Evolutionary conservation across 2,329 filamentous ascomycete genomes (phyloP).

Genomic region (Zymoseptoria tritici): DNA sequence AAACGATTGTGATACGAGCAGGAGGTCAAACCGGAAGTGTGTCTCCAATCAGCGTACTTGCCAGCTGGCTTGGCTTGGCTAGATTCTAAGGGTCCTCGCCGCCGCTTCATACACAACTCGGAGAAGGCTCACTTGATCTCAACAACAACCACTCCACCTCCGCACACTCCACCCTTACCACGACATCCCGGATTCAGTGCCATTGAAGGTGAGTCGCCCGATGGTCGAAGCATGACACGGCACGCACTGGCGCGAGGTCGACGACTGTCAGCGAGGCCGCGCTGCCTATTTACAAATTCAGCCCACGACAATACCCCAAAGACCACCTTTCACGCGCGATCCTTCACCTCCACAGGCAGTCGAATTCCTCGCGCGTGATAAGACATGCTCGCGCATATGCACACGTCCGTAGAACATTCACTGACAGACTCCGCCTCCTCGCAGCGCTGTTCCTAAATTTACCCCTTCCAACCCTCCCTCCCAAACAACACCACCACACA

Average conservation of each 20-base stretch:
- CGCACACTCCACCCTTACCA: not conserved
- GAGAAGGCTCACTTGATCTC: not conserved
- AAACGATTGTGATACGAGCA: not conserved
- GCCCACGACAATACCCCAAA: not conserved
- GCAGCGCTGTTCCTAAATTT: conserved; percentile 8
- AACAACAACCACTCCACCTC: not conserved
- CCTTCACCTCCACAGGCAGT: not conserved
- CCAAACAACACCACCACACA: conserved; percentile 16
- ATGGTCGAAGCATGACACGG: not conserved
- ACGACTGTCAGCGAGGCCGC: not conserved
- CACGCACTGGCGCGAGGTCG: not conserved
- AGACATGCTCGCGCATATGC: not conserved
- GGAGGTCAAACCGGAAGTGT: not conserved
- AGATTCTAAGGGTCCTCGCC: not conserved
- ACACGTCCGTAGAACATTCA: not conserved
- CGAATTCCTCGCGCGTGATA: not conserved
- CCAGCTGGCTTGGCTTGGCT: not conserved
- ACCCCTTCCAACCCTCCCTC: conserved; percentile 3
- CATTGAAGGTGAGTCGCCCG: not conserved
- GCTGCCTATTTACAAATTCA: not conserved
- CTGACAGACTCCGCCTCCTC: not conserved
- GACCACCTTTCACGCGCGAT: not conserved
- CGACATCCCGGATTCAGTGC: not conserved
- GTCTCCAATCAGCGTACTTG: not conserved
- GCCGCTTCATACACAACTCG: not conserved